phyloP scores from a whole-genome alignment of 257 asterid species.

The Galeopsis tetrahit region DNA sequence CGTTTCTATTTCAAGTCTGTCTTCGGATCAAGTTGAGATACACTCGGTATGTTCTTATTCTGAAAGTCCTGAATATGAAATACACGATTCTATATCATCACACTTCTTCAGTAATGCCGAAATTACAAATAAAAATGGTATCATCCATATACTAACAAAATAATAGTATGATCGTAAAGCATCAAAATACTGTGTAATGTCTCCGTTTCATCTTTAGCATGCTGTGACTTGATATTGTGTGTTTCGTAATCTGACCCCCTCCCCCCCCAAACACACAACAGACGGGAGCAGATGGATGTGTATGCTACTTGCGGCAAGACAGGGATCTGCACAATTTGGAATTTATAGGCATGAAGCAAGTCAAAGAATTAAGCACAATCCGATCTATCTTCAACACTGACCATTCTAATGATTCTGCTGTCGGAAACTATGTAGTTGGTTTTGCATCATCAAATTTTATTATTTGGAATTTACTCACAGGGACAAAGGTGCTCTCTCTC shows the following conservation, averaged over 20 bases:
- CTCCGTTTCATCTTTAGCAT: conserved; percentile 28
- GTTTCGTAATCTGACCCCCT: conserved; percentile 29
- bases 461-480: conserved; percentile 77
- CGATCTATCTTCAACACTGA: conserved; percentile 55
- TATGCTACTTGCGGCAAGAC: conserved; percentile 79
- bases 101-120: conserved; percentile 23
- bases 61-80: conserved; percentile 20
- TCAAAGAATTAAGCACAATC: conserved; percentile 76
- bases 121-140: conserved; percentile 28
- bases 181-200: conserved; percentile 4
- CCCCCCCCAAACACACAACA: conserved; percentile 31
- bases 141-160: conserved; percentile 20
- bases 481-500: conserved; percentile 66
- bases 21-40: conserved; percentile 68
- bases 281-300: conserved; percentile 99
- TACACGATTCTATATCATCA: conserved; percentile 23
- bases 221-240: conserved; percentile 24
- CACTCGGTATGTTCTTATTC: conserved; percentile 69
- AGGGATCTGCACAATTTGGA: conserved; percentile 60
- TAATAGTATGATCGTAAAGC: conserved; percentile 21
- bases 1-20: conserved; percentile 54
- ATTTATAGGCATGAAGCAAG: conserved; percentile 87
- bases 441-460: conserved; percentile 85
- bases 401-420: conserved; percentile 44
- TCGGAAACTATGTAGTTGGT: conserved; percentile 76